Evolutionary conservation across 1,139 yeast species (phyloP).

Genomic region (Sugiyamaella sp.): DNA sequence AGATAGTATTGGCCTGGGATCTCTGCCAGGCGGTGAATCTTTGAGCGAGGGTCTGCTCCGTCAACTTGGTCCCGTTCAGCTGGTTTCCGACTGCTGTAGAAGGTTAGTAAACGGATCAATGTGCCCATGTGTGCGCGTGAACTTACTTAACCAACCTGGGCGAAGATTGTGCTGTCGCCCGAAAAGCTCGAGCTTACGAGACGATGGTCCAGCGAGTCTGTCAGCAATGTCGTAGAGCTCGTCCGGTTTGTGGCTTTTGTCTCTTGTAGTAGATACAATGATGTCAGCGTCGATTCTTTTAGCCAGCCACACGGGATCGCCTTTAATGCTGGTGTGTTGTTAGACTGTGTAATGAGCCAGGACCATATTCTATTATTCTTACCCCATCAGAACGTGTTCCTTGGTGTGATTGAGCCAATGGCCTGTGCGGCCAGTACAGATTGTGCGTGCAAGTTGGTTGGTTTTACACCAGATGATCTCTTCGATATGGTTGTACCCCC

Average conservation of each 20-base stretch:
- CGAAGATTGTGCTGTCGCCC: conserved; percentile 85
- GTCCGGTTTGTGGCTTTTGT: conserved; percentile 89
- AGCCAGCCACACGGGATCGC: conserved; percentile 74
- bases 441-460: conserved; percentile 82
- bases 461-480: conserved; percentile 91
- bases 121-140: not conserved
- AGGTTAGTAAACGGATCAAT: not conserved
- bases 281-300: conserved; percentile 70
- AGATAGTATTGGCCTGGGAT: conserved; percentile 4
- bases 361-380: too few species aligned
- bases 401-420: conserved; percentile 97
- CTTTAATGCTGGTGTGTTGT: conserved; percentile 54
- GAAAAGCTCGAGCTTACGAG: conserved; percentile 82
- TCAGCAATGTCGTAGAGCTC: conserved; percentile 85
- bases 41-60: conserved; percentile 57
- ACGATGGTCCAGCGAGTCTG: conserved; percentile 71
- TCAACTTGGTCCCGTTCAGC: conserved; percentile 59
- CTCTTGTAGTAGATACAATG: conserved; percentile 81
- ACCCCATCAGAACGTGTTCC: conserved; percentile 84
- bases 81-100: conserved; percentile 72
- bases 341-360: too few species aligned
- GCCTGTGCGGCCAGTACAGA: conserved; percentile 94
- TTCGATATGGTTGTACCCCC: conserved; percentile 82
- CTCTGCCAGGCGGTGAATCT: conserved; percentile 28
- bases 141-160: conserved; percentile 76